Conservation (phyloP, 2,329 filamentous ascomycete species). For the Orbilia oligospora region DNA sequence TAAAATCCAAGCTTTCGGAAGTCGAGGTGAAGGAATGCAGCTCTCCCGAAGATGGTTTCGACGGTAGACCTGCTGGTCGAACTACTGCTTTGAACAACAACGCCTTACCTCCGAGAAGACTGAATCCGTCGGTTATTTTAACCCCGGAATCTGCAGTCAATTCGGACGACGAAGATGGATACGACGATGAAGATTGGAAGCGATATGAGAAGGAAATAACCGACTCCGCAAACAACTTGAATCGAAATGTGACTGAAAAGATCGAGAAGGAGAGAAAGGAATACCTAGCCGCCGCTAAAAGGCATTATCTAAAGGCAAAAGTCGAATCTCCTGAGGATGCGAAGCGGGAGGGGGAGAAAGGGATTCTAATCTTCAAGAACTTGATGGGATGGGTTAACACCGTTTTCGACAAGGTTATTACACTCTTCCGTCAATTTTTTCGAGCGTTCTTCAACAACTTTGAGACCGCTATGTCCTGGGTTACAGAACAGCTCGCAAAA, state of each 20-base stretch:
- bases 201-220: constrained; percentile 17
- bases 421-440: background rate
- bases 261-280: constrained; percentile 6
- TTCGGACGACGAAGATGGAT: constrained; percentile 23
- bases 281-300: background rate
- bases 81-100: constrained; percentile 9
- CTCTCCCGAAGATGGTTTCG: background rate
- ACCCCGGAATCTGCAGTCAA: background rate
- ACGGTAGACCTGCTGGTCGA: background rate
- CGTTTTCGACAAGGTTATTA: background rate
- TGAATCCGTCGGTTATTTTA: constrained; percentile 11
- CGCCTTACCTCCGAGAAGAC: background rate
- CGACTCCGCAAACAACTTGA: background rate
- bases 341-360: background rate
- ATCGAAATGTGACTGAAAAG: constrained; percentile 4
- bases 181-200: constrained; percentile 30
- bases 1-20: background rate
- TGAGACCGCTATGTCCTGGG: constrained; percentile 9
- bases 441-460: background rate
- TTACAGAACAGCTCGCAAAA: constrained; percentile 4
- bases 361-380: background rate
- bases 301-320: constrained; percentile 18
- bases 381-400: background rate
- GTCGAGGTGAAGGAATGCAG: background rate
- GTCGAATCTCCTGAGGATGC: constrained; percentile 23